These are phyloP conservation scores for Monotropa hypopitys DNA, from an alignment of 179 eudicot species.

Conservation along the genomic window DNA sequence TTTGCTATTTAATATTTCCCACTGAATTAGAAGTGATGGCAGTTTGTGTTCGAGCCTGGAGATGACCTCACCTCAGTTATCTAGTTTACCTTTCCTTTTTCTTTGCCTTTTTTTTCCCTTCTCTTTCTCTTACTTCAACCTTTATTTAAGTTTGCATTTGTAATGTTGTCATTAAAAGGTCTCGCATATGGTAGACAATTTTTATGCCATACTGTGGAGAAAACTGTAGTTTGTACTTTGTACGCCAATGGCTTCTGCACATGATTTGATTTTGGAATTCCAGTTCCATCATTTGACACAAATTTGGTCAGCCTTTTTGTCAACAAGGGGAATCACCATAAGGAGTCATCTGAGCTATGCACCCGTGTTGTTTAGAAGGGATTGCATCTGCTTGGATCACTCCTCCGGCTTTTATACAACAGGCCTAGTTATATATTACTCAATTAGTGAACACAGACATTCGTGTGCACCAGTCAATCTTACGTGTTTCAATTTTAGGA, in stretches of 20 bases:
- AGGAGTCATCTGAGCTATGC: not conserved
- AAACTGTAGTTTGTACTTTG: not conserved
- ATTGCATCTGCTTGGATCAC: not conserved
- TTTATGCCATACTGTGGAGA: not conserved
- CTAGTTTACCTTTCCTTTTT: not conserved
- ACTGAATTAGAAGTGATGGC: not conserved
- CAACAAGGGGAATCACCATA: not conserved
- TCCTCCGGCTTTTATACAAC: not conserved
- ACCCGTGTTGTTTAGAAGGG: not conserved
- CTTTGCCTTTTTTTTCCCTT: not conserved
- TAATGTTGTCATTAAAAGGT: not conserved
- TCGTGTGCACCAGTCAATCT: not conserved
- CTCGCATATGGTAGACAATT: not conserved
- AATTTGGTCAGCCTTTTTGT: not conserved
- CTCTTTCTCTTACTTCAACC: not conserved
- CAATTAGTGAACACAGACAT: not conserved
- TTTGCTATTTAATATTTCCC: not conserved
- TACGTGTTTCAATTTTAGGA: slow-evolving; percentile 4
- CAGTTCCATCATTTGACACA: not conserved
- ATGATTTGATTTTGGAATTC: not conserved
- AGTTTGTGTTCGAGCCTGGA: not conserved
- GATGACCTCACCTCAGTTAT: not conserved
- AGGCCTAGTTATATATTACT: not conserved
- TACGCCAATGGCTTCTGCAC: not conserved
- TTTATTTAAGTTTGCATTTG: not conserved